A percentile compares a stretch with the other conserved stretches of the same genome.
phyloP scores from a whole-genome alignment of 495 filamentous ascomycete species.

The Penicillium antarcticum region DNA sequence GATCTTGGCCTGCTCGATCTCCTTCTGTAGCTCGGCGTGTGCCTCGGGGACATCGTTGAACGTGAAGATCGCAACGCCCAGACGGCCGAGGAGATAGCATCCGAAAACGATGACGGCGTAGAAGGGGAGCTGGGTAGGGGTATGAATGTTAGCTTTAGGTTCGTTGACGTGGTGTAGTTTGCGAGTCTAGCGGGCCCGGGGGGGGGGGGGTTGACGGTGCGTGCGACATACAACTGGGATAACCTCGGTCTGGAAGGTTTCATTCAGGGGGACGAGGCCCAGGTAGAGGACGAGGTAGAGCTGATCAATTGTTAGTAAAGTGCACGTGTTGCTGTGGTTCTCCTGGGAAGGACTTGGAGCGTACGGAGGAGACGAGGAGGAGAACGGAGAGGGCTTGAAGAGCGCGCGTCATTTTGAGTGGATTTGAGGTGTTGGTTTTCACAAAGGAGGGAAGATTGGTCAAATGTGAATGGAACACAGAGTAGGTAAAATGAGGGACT shows the following conservation, averaged over 20 bases:
- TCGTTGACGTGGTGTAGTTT: not conserved
- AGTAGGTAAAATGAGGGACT: constrained; percentile 8
- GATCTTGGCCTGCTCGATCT: constrained; percentile 49
- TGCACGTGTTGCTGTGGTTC: not conserved
- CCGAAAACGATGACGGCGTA: constrained; percentile 90
- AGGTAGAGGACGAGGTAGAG: constrained; percentile 86
- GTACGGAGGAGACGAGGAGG: constrained; percentile 83
- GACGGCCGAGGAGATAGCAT: constrained; percentile 86
- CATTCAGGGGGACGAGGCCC: constrained; percentile 78
- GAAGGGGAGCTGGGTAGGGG: constrained; percentile 69
- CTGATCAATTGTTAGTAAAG: constrained; percentile 42
- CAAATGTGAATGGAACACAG: not conserved
- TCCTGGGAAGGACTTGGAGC: constrained; percentile 10
- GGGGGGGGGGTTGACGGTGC: not conserved
- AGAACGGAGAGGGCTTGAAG: constrained; percentile 86
- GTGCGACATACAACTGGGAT: constrained; percentile 48
- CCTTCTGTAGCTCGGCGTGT: constrained; percentile 79
- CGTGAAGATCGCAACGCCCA: constrained; percentile 87
- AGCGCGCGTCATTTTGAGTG: constrained; percentile 77
- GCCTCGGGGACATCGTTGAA: constrained; percentile 96
- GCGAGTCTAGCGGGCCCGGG: too few species aligned
- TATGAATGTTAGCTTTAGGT: not conserved
- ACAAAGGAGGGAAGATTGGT: constrained; percentile 7
- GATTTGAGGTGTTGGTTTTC: not conserved
- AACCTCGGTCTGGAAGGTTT: constrained; percentile 53